Conservation (phyloP, 2,329 filamentous ascomycete genomes). For the Cordyceps fumosorosea region DNA sequence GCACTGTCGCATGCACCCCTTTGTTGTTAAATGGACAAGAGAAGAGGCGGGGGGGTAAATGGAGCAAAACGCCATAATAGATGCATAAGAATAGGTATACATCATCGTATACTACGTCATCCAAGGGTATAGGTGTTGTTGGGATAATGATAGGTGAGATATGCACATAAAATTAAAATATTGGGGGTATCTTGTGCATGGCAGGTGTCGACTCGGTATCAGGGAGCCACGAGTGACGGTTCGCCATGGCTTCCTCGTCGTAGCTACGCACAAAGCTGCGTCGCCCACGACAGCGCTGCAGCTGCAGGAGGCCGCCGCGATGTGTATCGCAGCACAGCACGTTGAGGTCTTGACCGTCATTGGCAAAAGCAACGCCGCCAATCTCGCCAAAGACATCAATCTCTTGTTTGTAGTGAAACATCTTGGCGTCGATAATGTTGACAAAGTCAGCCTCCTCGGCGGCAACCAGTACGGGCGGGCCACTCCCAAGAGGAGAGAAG, state of each 20-base stretch:
- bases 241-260: slow-evolving; percentile 8
- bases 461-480: slow-evolving; percentile 59
- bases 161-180: neutral
- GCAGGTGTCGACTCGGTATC: slow-evolving; percentile 2
- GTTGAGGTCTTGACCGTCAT: slow-evolving; percentile 61
- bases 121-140: neutral
- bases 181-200: neutral
- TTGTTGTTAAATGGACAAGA: neutral
- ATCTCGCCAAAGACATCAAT: slow-evolving; percentile 72
- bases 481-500: slow-evolving; percentile 66
- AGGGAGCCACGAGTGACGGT: slow-evolving; percentile 8
- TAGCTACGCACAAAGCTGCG: neutral
- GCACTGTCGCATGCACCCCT: neutral
- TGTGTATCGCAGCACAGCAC: slow-evolving; percentile 59
- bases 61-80: neutral
- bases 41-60: neutral
- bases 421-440: slow-evolving; percentile 62
- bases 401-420: slow-evolving; percentile 58
- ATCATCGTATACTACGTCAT: neutral
- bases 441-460: slow-evolving; percentile 72
- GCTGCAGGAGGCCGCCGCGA: slow-evolving; percentile 60
- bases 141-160: neutral
- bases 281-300: slow-evolving; percentile 40
- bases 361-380: slow-evolving; percentile 59
- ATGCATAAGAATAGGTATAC: neutral